Conservation (phyloP, 2,329 filamentous ascomycete genomes). For the Fusarium begoniae region DNA sequence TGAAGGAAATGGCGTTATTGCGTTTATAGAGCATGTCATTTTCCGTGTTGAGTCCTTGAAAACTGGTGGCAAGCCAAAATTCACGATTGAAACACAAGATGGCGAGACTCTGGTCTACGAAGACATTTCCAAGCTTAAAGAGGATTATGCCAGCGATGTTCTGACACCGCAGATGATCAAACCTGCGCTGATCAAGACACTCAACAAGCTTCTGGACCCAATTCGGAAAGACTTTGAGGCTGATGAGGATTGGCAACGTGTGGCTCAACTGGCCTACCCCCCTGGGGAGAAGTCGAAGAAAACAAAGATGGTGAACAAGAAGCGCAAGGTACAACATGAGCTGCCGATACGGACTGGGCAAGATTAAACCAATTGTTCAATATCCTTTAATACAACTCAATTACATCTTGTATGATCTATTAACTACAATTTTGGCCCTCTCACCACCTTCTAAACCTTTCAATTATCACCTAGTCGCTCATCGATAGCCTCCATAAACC, state of each 20-base stretch:
- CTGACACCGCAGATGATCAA: not conserved
- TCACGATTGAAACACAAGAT: not conserved
- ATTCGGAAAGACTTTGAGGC: not conserved
- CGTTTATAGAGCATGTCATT: not conserved
- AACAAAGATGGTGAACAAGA: too few relatives aligned
- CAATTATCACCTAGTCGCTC: too few relatives aligned
- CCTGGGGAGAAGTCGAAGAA: too few relatives aligned
- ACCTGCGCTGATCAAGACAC: not conserved
- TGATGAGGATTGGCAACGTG: not conserved
- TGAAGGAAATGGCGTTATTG: not conserved
- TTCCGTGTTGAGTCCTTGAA: not conserved
- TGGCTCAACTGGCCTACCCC: not conserved
- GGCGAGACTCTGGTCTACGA: not conserved
- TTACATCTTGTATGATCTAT: too few relatives aligned
- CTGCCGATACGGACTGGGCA: too few relatives aligned
- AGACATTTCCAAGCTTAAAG: not conserved
- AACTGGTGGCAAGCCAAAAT: fast-evolving
- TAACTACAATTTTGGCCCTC: too few relatives aligned
- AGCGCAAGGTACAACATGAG: too few relatives aligned
- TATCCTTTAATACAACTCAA: too few relatives aligned
- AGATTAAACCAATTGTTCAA: too few relatives aligned
- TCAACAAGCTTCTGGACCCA: not conserved
- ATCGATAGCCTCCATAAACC: too few relatives aligned
- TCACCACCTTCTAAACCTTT: too few relatives aligned
- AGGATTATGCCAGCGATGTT: not conserved